phyloP scores from a whole-genome alignment of 2,329 filamentous ascomycete species.

The Neophaeococcomyces mojaviensis region DNA sequence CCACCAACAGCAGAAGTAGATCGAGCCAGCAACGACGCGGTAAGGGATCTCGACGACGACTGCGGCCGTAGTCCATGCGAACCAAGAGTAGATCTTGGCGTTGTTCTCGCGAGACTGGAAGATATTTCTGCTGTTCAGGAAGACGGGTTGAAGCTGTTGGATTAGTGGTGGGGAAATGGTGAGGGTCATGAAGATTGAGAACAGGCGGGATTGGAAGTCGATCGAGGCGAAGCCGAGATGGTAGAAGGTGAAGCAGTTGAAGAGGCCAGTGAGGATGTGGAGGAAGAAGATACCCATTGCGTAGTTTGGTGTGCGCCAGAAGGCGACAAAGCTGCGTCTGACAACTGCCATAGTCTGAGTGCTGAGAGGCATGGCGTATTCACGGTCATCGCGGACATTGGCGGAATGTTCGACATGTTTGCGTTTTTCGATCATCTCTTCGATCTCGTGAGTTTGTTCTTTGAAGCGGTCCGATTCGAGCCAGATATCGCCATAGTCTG shows the following conservation, averaged over 20 bases:
- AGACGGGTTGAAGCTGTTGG: slow-evolving; percentile 68
- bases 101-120: slow-evolving; percentile 66
- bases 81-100: slow-evolving; percentile 74
- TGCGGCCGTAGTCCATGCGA: slow-evolving; percentile 58
- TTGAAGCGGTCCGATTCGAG: slow-evolving; percentile 44
- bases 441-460: slow-evolving; percentile 44
- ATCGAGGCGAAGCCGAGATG: slow-evolving; percentile 49
- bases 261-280: slow-evolving; percentile 56
- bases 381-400: slow-evolving; percentile 45
- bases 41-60: slow-evolving; percentile 66
- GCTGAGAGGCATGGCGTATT: slow-evolving; percentile 55
- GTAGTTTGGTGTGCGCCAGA: slow-evolving; percentile 61
- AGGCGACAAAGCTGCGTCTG: slow-evolving; percentile 52
- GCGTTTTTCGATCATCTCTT: slow-evolving; percentile 43
- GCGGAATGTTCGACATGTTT: slow-evolving; percentile 32
- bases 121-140: slow-evolving; percentile 57
- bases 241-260: slow-evolving; percentile 66
- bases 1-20: slow-evolving; percentile 62
- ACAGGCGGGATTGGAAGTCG: slow-evolving; percentile 64
- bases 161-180: slow-evolving; percentile 68
- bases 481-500: slow-evolving; percentile 60
- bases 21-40: slow-evolving; percentile 54
- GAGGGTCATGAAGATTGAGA: slow-evolving; percentile 69
- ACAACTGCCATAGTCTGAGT: slow-evolving; percentile 49
- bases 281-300: slow-evolving; percentile 53